Evolutionary conservation across 2,329 filamentous ascomycete genomes (phyloP).

Genomic region (Clonostachys rosea): DNA sequence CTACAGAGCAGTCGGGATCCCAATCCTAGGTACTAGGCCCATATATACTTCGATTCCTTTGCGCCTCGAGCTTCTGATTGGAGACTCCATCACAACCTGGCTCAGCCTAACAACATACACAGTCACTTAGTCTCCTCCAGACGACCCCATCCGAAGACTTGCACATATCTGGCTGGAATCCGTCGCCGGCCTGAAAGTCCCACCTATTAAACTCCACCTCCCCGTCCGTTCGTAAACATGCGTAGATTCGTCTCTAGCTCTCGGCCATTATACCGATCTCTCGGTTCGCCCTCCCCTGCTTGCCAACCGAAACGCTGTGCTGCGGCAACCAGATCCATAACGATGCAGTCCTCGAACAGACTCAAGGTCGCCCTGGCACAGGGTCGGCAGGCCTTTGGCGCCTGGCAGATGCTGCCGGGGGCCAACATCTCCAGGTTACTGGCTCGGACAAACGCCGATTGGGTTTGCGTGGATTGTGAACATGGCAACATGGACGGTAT

Average conservation of each 20-base stretch:
- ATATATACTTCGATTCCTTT: too few species aligned
- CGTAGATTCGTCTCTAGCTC: neutral
- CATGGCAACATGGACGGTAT: constrained; percentile 46
- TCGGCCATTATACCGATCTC: neutral
- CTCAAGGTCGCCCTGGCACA: constrained; percentile 44
- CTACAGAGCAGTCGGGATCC: too few species aligned
- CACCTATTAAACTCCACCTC: too few species aligned
- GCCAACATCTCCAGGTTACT: constrained; percentile 55
- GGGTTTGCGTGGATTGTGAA: constrained; percentile 57
- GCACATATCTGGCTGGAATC: too few species aligned
- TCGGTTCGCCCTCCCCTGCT: neutral
- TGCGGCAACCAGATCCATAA: constrained; percentile 4
- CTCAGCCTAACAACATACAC: too few species aligned
- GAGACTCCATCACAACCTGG: too few species aligned
- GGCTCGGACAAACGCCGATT: constrained; percentile 59
- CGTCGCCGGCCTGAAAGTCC: too few species aligned
- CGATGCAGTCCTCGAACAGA: constrained; percentile 39
- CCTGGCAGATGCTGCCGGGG: constrained; percentile 61
- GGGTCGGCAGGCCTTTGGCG: constrained; percentile 45
- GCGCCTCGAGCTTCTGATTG: too few species aligned
- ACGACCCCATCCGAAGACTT: too few species aligned
- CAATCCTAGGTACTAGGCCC: too few species aligned
- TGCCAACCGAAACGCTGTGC: neutral
- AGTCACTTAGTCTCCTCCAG: too few species aligned
- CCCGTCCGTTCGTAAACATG: neutral